These are phyloP conservation scores for Fraxinus anomala DNA, from an alignment of 257 asterid genomes.

Conservation along the genomic window DNA sequence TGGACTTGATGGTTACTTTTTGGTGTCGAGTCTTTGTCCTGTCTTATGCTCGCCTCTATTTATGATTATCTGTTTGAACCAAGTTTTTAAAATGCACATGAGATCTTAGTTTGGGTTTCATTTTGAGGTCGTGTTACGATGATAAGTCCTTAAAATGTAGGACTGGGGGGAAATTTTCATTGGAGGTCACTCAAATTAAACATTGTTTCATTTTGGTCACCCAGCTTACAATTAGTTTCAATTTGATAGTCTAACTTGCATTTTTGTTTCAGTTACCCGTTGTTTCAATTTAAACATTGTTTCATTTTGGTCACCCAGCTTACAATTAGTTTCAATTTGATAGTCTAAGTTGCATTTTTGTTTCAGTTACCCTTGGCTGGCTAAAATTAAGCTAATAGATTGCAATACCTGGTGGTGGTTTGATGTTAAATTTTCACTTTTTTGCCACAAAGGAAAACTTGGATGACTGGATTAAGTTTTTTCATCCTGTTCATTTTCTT, in stretches of 20 bases:
- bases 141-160: background rate
- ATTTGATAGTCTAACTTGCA: background rate
- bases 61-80: background rate
- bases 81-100: background rate
- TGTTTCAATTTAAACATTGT: background rate
- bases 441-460: background rate
- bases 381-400: background rate
- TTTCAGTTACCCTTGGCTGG: background rate
- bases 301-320: background rate
- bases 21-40: background rate
- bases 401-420: background rate
- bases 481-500: background rate
- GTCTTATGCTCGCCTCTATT: background rate
- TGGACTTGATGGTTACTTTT: background rate
- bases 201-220: background rate
- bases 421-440: background rate
- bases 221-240: background rate
- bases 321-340: background rate
- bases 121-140: background rate
- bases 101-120: background rate
- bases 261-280: background rate
- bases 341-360: background rate
- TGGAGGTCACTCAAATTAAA: background rate
- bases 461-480: background rate
- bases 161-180: background rate